Base-by-base conservation (phyloP, 352 stramenopile genomes). In the Phytophthora multivora region DNA sequence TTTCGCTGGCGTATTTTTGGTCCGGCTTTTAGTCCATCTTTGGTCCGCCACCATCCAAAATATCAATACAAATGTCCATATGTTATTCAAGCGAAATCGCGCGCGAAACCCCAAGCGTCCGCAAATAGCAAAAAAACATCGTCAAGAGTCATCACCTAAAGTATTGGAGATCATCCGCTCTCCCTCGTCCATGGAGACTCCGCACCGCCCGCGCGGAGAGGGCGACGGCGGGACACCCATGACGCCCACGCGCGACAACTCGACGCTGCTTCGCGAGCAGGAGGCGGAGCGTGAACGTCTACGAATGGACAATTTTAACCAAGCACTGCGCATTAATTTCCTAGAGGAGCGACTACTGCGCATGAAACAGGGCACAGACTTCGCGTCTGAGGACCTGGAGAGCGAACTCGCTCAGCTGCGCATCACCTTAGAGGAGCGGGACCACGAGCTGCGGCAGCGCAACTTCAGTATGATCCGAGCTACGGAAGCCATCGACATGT, bases 281-380 rank as follows among this genome's bases (percentile, higher is more conserved):
- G 72, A 87, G 63, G 69, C 65, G 9, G 75, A 86, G 51, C 75
- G 70, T 25, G 77, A 92, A 46, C 73, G 75, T 2, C 68, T 94
- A 4, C 67, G 75, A 21, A 90, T 85, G 66, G 83, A 89, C 47
- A 89, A 88, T 62, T 89, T 89, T 52, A 91, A 91, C 69, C 78
- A 89, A 63, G 76, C 76, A 62, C 59, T 88, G 36, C 79, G 78
- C 15, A 80, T 91, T 39, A 82, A 82, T 28, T 77, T 79, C 35
- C 65, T 91, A 1, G 82, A 94, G 51, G 76, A 92, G 54, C 75
- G 79, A n/a, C 64, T 94, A 46, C 51, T 83, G 25, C 74, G 75
- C 23, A 75, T 83, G 56, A 86, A 85, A 58, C 65, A 89, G 46
- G 81, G 75, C 45, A 84, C 77, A 30, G 80, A 80, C 21, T 87